A percentile compares a stretch with the other conserved stretches of the same genome.
These are phyloP conservation scores for Avicennia marina DNA, from an alignment of 257 asterid species.

Conservation along the genomic window DNA sequence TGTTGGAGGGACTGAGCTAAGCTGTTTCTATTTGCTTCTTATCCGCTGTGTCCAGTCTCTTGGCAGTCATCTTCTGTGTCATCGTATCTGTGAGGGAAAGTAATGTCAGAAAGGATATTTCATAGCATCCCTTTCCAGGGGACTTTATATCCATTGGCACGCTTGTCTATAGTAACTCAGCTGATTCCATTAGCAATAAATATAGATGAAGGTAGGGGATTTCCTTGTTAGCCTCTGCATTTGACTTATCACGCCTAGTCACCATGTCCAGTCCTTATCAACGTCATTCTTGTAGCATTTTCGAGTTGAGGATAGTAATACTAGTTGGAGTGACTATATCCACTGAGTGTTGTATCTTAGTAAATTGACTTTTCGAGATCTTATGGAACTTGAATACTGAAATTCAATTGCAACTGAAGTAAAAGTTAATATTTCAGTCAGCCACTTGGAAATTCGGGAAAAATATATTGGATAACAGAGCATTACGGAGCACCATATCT, in stretches of 20 bases:
- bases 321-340: not conserved
- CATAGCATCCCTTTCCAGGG: not conserved
- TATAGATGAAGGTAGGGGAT: not conserved
- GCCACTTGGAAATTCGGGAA: too few relatives aligned
- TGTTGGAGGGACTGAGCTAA: not conserved
- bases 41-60: not conserved
- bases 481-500: too few relatives aligned
- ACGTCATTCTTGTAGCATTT: too few relatives aligned
- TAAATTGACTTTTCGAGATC: too few relatives aligned
- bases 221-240: not conserved
- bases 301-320: not conserved
- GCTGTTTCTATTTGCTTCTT: not conserved
- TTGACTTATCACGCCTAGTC: not conserved
- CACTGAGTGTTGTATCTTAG: not conserved
- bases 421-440: too few relatives aligned
- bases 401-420: not conserved
- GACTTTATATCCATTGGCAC: not conserved
- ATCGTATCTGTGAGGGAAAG: not conserved
- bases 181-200: not conserved
- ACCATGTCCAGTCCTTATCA: too few relatives aligned
- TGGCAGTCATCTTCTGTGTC: not conserved
- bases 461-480: not conserved
- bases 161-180: not conserved
- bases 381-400: too few relatives aligned
- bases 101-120: not conserved